Evolutionary conservation across 2,329 filamentous ascomycete species (phyloP).

Genomic region (Alternaria burnsii): DNA sequence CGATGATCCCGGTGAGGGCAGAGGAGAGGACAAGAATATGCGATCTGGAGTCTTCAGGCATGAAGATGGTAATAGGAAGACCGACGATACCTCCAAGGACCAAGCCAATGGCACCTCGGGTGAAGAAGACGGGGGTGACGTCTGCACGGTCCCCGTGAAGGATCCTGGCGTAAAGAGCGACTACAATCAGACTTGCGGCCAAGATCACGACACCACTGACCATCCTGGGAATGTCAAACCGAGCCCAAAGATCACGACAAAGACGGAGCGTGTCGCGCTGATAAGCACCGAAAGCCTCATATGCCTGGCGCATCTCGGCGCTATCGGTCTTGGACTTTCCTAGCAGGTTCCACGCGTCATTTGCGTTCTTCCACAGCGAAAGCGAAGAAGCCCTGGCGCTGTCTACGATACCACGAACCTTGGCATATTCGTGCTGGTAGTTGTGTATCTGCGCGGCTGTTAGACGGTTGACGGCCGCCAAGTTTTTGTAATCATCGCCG

Average conservation of each 20-base stretch:
- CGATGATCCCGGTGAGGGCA: constrained; percentile 51
- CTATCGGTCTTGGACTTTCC: constrained; percentile 46
- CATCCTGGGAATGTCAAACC: constrained; percentile 91
- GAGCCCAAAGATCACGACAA: constrained; percentile 88
- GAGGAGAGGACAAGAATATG: constrained; percentile 54
- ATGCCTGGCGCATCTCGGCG: constrained; percentile 54
- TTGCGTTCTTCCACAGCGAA: constrained; percentile 68
- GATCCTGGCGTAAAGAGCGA: constrained; percentile 76
- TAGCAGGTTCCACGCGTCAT: constrained; percentile 61
- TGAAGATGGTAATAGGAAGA: constrained; percentile 56
- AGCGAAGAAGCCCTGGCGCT: constrained; percentile 64
- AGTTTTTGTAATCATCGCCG: constrained; percentile 76
- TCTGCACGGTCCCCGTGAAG: constrained; percentile 63
- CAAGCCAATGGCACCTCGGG: constrained; percentile 60
- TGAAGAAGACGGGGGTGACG: constrained; percentile 62
- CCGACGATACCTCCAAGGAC: constrained; percentile 53
- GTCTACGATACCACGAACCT: constrained; percentile 73
- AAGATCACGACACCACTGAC: constrained; percentile 77
- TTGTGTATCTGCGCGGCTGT: constrained; percentile 85
- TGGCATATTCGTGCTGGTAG: constrained; percentile 86
- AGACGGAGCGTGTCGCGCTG: constrained; percentile 79
- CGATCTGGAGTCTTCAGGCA: constrained; percentile 51
- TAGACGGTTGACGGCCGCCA: constrained; percentile 79
- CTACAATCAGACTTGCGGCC: constrained; percentile 69
- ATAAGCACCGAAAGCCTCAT: constrained; percentile 72